Base-by-base conservation (phyloP, 495 filamentous ascomycete species). In the Aspergillus ostianus region DNA sequence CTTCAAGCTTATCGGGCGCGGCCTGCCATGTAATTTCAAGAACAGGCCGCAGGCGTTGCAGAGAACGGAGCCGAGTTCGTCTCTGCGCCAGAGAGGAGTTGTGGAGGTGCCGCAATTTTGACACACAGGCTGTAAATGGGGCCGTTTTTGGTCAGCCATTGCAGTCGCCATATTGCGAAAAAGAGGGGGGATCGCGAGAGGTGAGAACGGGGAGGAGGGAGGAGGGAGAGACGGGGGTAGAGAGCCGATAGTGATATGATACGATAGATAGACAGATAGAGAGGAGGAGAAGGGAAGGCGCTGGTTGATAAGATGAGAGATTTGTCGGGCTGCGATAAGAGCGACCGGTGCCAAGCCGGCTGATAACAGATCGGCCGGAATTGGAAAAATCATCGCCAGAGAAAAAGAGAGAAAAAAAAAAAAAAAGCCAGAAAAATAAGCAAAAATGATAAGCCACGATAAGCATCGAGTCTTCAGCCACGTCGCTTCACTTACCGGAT, bases 31-130 rank as follows among this genome's bases (percentile, higher is more conserved):
- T 60, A 99, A 86, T 80, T 99, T 99, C 65, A 98, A 74, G 76
- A 99, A 99, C 45, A 99, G 78, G 36, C 95, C 95, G 72, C 95
- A 99, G 47, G 95, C 94, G 77, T 99, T 99, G 85, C 94, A 99
- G 47, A 99, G 90, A n/a, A 99, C 93, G 3, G 91, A 90, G 60
- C 94, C 94, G 56, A 86, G 83, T 79, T 99, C 94, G 81, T 99
- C 94, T 70, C 94, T 85, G 70, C 94, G 89, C 94, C 94, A 99
- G 64, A 99, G 80, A 50, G 94, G 94, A 44, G 94, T 98, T 53
- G 92, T 97, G 8, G 90, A 94, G 51, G 94, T 99, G 59, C 83
- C 85, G 78, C 94, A 99, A 78, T 99, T 99, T 72, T 96, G 92
- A 71, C 94, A 99, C 59, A 93, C 90, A 51, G 94, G 94, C 94